Evolutionary conservation across 306 rosid genomes (phyloP), one percentile per base, ranked within the genome.

Genomic region (Fragaria iinumae): DNA sequence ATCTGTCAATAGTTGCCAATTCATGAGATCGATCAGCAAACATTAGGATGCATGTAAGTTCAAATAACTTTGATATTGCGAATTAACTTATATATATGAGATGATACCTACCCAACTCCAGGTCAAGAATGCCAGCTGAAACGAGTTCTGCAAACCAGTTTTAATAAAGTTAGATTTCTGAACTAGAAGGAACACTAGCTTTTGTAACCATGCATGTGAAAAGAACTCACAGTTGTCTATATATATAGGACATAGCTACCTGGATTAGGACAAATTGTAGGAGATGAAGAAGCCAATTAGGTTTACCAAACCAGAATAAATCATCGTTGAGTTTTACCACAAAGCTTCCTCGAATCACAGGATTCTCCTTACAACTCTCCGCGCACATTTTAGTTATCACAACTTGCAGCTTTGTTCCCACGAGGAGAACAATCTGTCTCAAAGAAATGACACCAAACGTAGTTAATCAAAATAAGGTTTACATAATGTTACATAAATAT

Each of bases 61-160:
- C 66, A 60, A 60, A 27, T 21, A 21, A 21, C 34, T 63, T 69
- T 2, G 32, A 55, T 60, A 45, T 71, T 36, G 45, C 50, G 2
- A 66, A 50, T 59, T 11, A 77, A 57, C 21, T 12, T 38, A 0
- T 36, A 39, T 39, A 21, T 32, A 62, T 25, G 55, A 62, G 75
- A 52, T 69, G 68, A 70, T 69, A 84, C 91, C 73, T 81, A 91
- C 96, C 96, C 93, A 91, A 53, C 89, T 82, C 93, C 92, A 91
- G 5, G 83, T 76, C 81, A 89, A 91, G 88, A 91, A 91, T 68
- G 96, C 91, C 70, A 91, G 80, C 62, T 89, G 93, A 87, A 91
- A 91, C 0, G 96, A 87, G 78, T 87, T 91, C 90, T 89, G 90
- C 80, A 65, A 71, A 27, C 36, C 39, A 60, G 34, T 12, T 57